Percentiles rank a stretch among this genome's conserved stretches.
Evolutionary conservation across 495 filamentous ascomycete species (phyloP).

Genomic region (Penicillium desertorum): DNA sequence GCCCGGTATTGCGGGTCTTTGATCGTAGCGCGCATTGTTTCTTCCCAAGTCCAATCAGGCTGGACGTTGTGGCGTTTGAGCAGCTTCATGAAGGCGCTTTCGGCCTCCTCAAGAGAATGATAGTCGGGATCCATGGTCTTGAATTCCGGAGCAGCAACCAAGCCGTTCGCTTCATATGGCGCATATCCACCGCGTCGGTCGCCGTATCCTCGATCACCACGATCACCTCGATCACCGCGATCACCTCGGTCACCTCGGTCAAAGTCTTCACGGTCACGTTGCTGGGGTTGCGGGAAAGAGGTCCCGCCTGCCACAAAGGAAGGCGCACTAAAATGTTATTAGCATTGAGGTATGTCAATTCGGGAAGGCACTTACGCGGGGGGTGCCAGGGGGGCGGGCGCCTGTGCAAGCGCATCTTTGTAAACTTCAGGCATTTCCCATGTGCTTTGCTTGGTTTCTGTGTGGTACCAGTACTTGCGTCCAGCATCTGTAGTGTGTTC

Average conservation of each 20-base stretch:
- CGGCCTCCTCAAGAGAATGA: slow-evolving; percentile 82
- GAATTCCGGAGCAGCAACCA: slow-evolving; percentile 59
- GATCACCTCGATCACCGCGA: slow-evolving; percentile 46
- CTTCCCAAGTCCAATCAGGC: slow-evolving; percentile 90
- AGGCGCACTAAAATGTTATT: slow-evolving; percentile 51
- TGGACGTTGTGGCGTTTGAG: slow-evolving; percentile 81
- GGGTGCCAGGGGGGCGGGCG: slow-evolving; percentile 45
- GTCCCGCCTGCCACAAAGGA: slow-evolving; percentile 66
- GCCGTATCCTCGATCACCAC: slow-evolving; percentile 55
- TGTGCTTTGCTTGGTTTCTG: slow-evolving; percentile 84
- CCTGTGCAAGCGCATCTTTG: slow-evolving; percentile 65
- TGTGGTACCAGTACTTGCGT: slow-evolving; percentile 91
- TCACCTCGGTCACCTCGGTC: slow-evolving; percentile 43
- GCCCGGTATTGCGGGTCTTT: slow-evolving; percentile 93
- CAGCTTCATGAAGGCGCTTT: slow-evolving; percentile 90
- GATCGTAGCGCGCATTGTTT: slow-evolving; percentile 83
- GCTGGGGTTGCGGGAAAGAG: slow-evolving; percentile 43
- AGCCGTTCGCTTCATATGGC: slow-evolving; percentile 52
- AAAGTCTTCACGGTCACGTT: slow-evolving; percentile 28
- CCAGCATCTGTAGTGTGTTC: slow-evolving; percentile 86
- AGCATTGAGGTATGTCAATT: slow-evolving; percentile 16
- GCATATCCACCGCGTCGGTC: slow-evolving; percentile 70
- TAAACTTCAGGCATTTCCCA: slow-evolving; percentile 93
- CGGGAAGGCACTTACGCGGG: slow-evolving; percentile 55
- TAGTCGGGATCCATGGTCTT: slow-evolving; percentile 79